These are phyloP conservation scores for Hymenoscyphus infarciens DNA, from an alignment of 2,329 filamentous ascomycete genomes.

Conservation along the genomic window DNA sequence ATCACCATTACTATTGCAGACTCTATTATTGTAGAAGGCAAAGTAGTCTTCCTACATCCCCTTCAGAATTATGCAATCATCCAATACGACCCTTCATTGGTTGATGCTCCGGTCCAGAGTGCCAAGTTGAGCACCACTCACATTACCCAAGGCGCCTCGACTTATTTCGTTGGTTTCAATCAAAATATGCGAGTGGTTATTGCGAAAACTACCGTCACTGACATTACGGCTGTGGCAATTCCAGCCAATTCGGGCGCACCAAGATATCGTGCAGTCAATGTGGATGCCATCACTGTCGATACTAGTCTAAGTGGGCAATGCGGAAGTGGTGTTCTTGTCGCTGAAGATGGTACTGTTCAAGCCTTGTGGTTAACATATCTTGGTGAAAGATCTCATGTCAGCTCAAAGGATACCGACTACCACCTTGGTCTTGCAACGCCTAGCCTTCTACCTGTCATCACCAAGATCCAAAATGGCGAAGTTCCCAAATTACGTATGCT, in stretches of 20 bases:
- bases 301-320: slow-evolving; percentile 88
- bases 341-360: slow-evolving; percentile 87
- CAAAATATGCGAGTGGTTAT: slow-evolving; percentile 91
- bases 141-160: slow-evolving; percentile 89
- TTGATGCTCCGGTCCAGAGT: slow-evolving; percentile 89
- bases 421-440: slow-evolving; percentile 89
- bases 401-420: slow-evolving; percentile 90
- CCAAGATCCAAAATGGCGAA: slow-evolving; percentile 75
- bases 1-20: slow-evolving; percentile 96
- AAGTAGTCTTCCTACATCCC: slow-evolving; percentile 93
- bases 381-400: slow-evolving; percentile 76
- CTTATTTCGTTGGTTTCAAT: slow-evolving; percentile 98
- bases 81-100: slow-evolving; percentile 87
- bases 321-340: slow-evolving; percentile 87
- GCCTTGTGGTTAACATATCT: slow-evolving; percentile 97
- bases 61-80: slow-evolving; percentile 96
- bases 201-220: slow-evolving; percentile 89
- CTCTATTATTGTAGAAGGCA: slow-evolving; percentile 89
- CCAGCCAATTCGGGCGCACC: slow-evolving; percentile 90
- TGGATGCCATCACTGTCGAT: slow-evolving; percentile 96
- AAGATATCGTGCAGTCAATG: slow-evolving; percentile 88
- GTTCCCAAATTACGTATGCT: slow-evolving; percentile 83
- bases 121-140: slow-evolving; percentile 76
- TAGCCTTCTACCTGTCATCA: slow-evolving; percentile 82
- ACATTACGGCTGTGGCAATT: slow-evolving; percentile 95